Evolutionary conservation across 2,329 filamentous ascomycete species (phyloP), one percentile per base, ranked within the genome.

Genomic region (Coleophoma crateriformis): DNA sequence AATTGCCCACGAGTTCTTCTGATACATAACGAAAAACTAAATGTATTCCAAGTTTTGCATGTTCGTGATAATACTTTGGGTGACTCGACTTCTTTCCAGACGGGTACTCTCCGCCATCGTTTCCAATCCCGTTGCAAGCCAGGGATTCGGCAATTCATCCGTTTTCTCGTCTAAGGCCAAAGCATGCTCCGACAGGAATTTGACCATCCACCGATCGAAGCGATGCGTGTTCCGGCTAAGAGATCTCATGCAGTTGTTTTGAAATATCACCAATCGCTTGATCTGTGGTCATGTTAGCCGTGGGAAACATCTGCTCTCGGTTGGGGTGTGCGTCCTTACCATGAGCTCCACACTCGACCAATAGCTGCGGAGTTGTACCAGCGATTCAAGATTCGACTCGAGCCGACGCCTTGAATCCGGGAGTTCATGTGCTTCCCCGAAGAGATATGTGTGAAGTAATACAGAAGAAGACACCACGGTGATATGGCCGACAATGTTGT

Each of bases 381-480:
- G 50, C 0, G 61, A 62, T 32, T 63, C 59, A 7, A 68, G 53
- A 20, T 68, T 68, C 0, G 61, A 66, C 22, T 65, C 62, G 0
- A 68, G 57, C 1, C 64, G 54, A 3, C 46, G 27, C 35, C 54
- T 54, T 3, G 64, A 51, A 17, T 55, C 49, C 33, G 59, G 53
- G 1, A 67, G 57, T 32, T 68, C 66, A 42, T 63, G 50, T 1
- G 57, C 47, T 17, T 66, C 61, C 8, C 66, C 66, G 35, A 68
- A 64, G 1, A 68, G 51, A 17, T 63, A 61, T 0, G 64, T 68
- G 35, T 68, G 66, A 1, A 68, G 52, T 0, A 68, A 48, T 0
- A 68, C 66, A 0, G 65, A 65, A 1, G 66, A 68, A 0, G 64
- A 68, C 0, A 68, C 65, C 14, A 67, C 61, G 0, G 66, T 67